A percentile compares a stretch with the other conserved stretches of the same genome.
phyloP scores from a whole-genome alignment of 1,284 basidiomycete genomes.

The Cutaneotrichosporon sp. region DNA sequence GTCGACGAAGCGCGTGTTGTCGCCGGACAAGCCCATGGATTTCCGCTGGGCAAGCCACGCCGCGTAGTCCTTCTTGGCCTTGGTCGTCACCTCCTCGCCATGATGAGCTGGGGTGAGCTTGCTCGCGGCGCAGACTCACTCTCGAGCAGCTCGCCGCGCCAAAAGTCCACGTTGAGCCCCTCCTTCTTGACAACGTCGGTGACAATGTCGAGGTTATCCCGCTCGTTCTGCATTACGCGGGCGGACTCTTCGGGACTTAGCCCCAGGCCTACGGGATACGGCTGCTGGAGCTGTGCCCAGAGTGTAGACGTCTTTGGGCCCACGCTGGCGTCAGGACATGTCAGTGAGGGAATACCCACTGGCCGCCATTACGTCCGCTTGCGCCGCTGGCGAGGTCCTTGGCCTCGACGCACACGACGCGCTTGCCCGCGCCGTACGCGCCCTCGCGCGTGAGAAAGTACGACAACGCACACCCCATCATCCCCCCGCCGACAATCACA shows the following conservation, averaged over 20 bases:
- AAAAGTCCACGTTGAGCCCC: conserved; percentile 26
- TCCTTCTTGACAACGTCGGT: conserved; percentile 18
- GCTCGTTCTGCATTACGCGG: conserved; percentile 22
- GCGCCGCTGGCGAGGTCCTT: conserved; percentile 41
- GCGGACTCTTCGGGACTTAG: conserved; percentile 15
- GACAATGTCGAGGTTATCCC: conserved; percentile 30
- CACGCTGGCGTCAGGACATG: conserved; percentile 8
- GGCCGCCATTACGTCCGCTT: conserved; percentile 41
- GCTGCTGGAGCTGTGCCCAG: conserved; percentile 17
- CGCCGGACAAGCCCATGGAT: conserved; percentile 13
- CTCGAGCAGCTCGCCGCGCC: conserved; percentile 26
- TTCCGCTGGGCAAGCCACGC: conserved; percentile 20
- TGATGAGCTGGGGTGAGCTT: conserved; percentile 16
- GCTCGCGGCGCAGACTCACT: conserved; percentile 10
- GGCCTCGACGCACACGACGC: conserved; percentile 32
- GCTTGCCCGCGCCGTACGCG: conserved; percentile 22
- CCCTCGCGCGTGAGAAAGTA: conserved; percentile 31
- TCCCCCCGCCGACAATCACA: conserved; percentile 36
- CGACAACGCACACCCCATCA: conserved; percentile 29
- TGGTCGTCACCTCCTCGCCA: conserved; percentile 11
- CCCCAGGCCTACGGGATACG: conserved; percentile 15
- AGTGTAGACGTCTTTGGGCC: conserved; percentile 20
- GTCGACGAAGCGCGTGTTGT: conserved; percentile 25
- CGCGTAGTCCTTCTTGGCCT: conserved; percentile 10
- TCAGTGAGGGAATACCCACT: conserved; percentile 3